Percentiles rank a stretch among this genome's conserved stretches.
phyloP scores from a whole-genome alignment of 2,329 filamentous ascomycete genomes.

The Rhinocladiella mackenziei region DNA sequence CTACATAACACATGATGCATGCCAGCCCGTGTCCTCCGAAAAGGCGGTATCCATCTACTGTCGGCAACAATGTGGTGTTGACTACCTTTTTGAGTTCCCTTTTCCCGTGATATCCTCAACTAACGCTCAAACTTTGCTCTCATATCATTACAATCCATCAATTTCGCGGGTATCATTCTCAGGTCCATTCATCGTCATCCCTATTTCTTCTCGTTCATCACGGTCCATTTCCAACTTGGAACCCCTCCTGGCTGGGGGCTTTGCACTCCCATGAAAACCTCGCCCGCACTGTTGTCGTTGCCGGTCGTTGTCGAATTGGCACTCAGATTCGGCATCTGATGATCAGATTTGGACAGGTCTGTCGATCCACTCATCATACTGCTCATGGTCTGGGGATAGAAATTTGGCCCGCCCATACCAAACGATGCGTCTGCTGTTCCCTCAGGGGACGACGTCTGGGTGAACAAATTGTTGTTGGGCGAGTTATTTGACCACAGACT shows the following conservation, averaged over 20 bases:
- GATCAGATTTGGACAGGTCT: slow-evolving; percentile 15
- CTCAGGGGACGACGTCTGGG: slow-evolving; percentile 20
- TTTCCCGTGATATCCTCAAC: not conserved
- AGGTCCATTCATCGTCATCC: not conserved
- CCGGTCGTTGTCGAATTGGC: slow-evolving; percentile 7
- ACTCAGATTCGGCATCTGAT: slow-evolving; percentile 19
- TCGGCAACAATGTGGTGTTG: too few relatives aligned
- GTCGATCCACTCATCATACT: slow-evolving; percentile 16
- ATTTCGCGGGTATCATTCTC: slow-evolving; percentile 9
- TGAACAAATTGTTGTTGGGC: slow-evolving; percentile 22
- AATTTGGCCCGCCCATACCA: slow-evolving; percentile 13
- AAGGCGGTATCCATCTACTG: too few relatives aligned
- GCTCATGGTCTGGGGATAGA: slow-evolving; percentile 17
- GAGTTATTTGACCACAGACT: slow-evolving; percentile 35
- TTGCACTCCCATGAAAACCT: slow-evolving; percentile 30
- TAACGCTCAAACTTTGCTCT: not conserved
- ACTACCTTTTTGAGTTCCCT: not conserved
- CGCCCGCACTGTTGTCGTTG: slow-evolving; percentile 23
- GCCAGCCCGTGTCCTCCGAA: too few relatives aligned
- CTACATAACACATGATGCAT: too few relatives aligned
- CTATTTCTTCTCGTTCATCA: slow-evolving; percentile 26
- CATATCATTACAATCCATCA: slow-evolving; percentile 13
- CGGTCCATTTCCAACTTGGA: slow-evolving; percentile 28
- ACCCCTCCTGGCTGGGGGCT: slow-evolving; percentile 25
- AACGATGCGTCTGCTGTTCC: slow-evolving; percentile 12